A percentile compares a stretch with the other conserved stretches of the same genome.
These are phyloP conservation scores for Jasminum sambac DNA, from an alignment of 257 asterid species.

Conservation along the genomic window DNA sequence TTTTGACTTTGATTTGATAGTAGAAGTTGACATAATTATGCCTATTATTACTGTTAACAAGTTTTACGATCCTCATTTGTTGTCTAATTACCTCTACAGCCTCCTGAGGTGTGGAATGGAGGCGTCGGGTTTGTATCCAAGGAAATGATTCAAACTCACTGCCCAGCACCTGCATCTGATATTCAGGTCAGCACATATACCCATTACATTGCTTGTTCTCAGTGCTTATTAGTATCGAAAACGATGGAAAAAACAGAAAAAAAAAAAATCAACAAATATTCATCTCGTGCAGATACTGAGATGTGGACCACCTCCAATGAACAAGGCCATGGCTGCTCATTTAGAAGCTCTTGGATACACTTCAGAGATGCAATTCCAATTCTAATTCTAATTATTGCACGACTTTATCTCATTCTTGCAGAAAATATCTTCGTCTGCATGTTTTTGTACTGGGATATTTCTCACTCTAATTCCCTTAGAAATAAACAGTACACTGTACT, in stretches of 20 bases:
- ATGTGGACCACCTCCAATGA: conserved; percentile 99
- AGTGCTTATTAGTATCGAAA: background rate
- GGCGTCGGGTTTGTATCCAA: conserved; percentile 86
- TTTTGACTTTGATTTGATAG: too few species aligned
- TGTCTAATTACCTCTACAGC: conserved; percentile 45
- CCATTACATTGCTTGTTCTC: background rate
- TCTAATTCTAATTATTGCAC: conserved; percentile 43
- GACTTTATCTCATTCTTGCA: background rate
- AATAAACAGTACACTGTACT: background rate
- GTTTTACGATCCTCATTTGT: background rate
- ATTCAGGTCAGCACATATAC: conserved; percentile 71
- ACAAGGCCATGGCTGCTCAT: conserved; percentile 94
- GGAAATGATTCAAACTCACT: conserved; percentile 85
- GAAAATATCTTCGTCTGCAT: background rate
- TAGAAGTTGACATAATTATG: background rate
- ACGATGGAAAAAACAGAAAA: background rate
- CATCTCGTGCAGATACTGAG: conserved; percentile 60
- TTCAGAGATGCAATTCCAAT: conserved; percentile 83
- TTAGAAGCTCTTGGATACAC: conserved; percentile 79
- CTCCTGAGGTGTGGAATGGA: conserved; percentile 91
- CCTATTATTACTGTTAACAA: background rate
- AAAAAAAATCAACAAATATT: background rate
- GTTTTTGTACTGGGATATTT: conserved; percentile 1
- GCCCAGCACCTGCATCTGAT: conserved; percentile 90
- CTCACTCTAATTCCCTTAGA: background rate